These are phyloP conservation scores for Phialocephala sp. DNA, from an alignment of 2,329 filamentous ascomycete genomes.

Conservation along the genomic window DNA sequence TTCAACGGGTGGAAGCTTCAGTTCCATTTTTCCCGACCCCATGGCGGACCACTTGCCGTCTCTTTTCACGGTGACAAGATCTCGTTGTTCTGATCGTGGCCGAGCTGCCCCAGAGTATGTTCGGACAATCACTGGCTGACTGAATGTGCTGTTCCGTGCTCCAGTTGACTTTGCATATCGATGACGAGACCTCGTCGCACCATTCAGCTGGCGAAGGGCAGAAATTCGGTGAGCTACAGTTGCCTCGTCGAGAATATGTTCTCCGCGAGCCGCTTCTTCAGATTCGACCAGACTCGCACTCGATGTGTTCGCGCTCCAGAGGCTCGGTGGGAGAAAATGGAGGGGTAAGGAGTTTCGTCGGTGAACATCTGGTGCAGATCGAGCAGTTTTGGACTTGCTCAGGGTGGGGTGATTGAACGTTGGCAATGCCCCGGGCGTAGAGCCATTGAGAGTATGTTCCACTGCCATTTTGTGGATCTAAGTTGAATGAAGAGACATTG, in stretches of 20 bases:
- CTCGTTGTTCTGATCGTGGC: constrained; percentile 41
- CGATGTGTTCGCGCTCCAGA: constrained; percentile 43
- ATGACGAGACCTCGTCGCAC: constrained; percentile 45
- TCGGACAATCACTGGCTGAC: constrained; percentile 68
- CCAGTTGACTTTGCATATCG: constrained; percentile 62
- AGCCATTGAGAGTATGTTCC: constrained; percentile 27
- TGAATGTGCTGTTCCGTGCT: constrained; percentile 61
- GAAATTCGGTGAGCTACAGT: constrained; percentile 63
- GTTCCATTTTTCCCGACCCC: constrained; percentile 37
- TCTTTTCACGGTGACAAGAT: constrained; percentile 38
- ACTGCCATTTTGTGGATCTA: constrained; percentile 38
- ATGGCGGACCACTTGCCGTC: constrained; percentile 35
- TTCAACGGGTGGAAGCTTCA: constrained; percentile 64
- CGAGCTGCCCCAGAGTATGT: constrained; percentile 61
- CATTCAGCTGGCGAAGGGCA: constrained; percentile 63
- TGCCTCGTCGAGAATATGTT: constrained; percentile 55
- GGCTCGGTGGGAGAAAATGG: constrained; percentile 40
- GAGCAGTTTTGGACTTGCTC: constrained; percentile 28
- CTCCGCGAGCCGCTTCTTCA: constrained; percentile 42
- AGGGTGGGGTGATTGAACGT: constrained; percentile 31
- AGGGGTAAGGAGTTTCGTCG: constrained; percentile 42
- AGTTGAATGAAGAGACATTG: constrained; percentile 33
- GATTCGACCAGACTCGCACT: constrained; percentile 42
- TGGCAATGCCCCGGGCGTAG: constrained; percentile 31
- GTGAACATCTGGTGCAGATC: constrained; percentile 35